These are phyloP conservation scores for Lentinula lateritia DNA, from an alignment of 768 basidiomycete genomes.

Conservation along the genomic window DNA sequence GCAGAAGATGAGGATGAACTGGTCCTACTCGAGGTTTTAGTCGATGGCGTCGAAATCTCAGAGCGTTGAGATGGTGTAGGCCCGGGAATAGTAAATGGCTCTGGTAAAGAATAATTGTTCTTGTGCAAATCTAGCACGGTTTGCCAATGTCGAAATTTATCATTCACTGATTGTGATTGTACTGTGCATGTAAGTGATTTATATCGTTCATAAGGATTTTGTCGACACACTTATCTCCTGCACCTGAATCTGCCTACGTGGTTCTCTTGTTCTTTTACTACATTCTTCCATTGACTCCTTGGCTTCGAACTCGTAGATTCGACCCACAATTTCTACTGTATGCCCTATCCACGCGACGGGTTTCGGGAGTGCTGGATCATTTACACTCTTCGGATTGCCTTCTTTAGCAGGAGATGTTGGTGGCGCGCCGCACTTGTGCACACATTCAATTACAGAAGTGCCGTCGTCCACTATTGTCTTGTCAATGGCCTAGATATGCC, in stretches of 20 bases:
- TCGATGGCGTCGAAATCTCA: neutral
- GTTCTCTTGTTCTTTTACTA: conserved; percentile 5
- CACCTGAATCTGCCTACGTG: conserved; percentile 35
- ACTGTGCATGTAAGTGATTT: conserved; percentile 22
- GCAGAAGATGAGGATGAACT: neutral
- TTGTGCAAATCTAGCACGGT: conserved; percentile 47
- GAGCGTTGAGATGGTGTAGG: conserved; percentile 3
- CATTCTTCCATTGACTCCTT: conserved; percentile 25
- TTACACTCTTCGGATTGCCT: neutral
- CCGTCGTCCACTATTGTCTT: conserved; percentile 65
- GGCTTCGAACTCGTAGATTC: conserved; percentile 41
- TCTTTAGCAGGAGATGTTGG: conserved; percentile 18
- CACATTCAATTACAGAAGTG: conserved; percentile 67
- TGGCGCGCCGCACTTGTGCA: conserved; percentile 29
- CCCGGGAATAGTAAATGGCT: conserved; percentile 34
- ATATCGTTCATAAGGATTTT: neutral
- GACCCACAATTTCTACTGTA: conserved; percentile 28
- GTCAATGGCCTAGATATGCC: neutral
- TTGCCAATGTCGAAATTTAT: conserved; percentile 56
- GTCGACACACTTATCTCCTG: conserved; percentile 44
- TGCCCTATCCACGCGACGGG: conserved; percentile 33
- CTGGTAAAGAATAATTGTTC: conserved; percentile 40
- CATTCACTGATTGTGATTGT: conserved; percentile 43
- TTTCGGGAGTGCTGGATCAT: conserved; percentile 17
- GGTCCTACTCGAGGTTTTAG: neutral